Evolutionary conservation across 495 filamentous ascomycete species (phyloP).

Genomic region (Cercophora samala): DNA sequence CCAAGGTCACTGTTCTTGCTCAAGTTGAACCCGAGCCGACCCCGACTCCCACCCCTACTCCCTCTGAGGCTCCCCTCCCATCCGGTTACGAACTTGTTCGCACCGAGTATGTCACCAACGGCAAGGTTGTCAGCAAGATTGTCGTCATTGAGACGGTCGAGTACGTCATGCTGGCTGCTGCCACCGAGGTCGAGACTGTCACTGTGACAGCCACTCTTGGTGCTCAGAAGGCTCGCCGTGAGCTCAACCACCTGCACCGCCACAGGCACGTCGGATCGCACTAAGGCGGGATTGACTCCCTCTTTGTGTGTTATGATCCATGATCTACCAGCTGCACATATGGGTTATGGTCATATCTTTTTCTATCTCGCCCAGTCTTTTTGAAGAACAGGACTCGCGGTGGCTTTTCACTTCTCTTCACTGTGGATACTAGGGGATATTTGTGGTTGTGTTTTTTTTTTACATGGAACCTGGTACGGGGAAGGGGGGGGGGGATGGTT

Average conservation of each 20-base stretch:
- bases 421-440: constrained; percentile 18
- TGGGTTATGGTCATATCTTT: constrained; percentile 12
- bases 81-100: constrained; percentile 37
- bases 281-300: constrained; percentile 7
- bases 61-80: constrained; percentile 22
- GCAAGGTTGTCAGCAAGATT: constrained; percentile 40
- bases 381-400: not conserved
- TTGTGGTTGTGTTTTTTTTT: constrained; percentile 5
- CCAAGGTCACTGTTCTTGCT: constrained; percentile 10
- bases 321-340: constrained; percentile 15
- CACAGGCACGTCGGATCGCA: constrained; percentile 21
- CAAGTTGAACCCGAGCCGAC: constrained; percentile 17
- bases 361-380: not conserved
- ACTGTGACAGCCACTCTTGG: constrained; percentile 28
- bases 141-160: constrained; percentile 45
- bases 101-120: constrained; percentile 44
- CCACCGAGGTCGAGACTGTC: constrained; percentile 15
- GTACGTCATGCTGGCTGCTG: constrained; percentile 38
- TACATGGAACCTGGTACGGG: constrained; percentile 1
- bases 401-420: constrained; percentile 8
- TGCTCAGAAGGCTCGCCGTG: constrained; percentile 26
- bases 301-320: constrained; percentile 2
- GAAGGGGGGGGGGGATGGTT: not conserved
- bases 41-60: constrained; percentile 24
- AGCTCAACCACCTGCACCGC: constrained; percentile 22